These are phyloP conservation scores for Papiliotrema laurentii DNA, from an alignment of 1,284 basidiomycete species.

Conservation along the genomic window DNA sequence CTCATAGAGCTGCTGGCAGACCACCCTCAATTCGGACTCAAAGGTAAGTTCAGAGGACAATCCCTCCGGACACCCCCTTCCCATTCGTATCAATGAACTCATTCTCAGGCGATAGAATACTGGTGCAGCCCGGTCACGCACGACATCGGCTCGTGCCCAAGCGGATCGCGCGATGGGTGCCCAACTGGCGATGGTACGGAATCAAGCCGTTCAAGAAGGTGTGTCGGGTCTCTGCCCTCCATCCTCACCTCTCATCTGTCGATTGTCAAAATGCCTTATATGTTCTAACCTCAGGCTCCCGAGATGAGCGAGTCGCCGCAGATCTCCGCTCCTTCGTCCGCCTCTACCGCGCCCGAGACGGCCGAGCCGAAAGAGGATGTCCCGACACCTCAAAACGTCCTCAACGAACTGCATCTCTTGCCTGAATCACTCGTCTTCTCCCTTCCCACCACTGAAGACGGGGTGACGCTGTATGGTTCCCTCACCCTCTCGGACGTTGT, in stretches of 20 bases:
- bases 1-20: conserved; percentile 36
- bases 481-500: conserved; percentile 33
- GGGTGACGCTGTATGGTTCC: conserved; percentile 34
- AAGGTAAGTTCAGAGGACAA: neutral
- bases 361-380: neutral
- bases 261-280: neutral
- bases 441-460: conserved; percentile 25
- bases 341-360: neutral
- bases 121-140: conserved; percentile 32
- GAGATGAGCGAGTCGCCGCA: neutral
- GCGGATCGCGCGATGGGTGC: conserved; percentile 26
- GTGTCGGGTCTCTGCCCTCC: conserved; percentile 3
- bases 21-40: conserved; percentile 26
- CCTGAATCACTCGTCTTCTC: conserved; percentile 26
- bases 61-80: conserved; percentile 39
- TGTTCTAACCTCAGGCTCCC: neutral
- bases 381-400: conserved; percentile 11
- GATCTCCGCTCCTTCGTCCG: neutral
- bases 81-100: conserved; percentile 62
- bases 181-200: conserved; percentile 12
- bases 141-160: conserved; percentile 32
- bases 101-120: conserved; percentile 45
- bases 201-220: conserved; percentile 9
- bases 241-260: neutral
- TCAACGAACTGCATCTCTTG: conserved; percentile 17